Base-by-base conservation (phyloP, 2,329 filamentous ascomycete genomes). In the Beauveria bassiana region DNA sequence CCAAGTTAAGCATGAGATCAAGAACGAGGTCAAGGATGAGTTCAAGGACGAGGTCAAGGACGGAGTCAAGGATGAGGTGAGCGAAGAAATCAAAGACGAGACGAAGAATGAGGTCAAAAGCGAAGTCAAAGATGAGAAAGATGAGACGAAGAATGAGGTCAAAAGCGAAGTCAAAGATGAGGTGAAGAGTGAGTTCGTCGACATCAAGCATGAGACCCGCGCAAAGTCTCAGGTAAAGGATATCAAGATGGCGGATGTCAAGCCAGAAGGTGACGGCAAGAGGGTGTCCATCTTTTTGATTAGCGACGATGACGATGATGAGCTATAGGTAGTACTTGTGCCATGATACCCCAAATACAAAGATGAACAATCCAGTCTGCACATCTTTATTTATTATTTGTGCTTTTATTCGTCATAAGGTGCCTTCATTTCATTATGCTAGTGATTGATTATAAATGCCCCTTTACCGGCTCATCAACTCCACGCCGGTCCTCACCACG, bases 401-500 rank as follows among this genome's bases (percentile, higher is more conserved):
- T 24, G 8, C 1, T 50, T 40, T 49, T 42, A 26, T 26, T 50
- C n/a, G 26, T 59, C 56, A 43, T 51, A 31, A 26, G 4, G 42
- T 59, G 16, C 6, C 2, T 55, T 62, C 60, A 50, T 61, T 61
- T 40, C 26, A 61, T 61, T 16, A 38, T 38, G 34, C 12, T 16
- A 3, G 34, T 54, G n/a, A 50, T 53, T 54, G n/a, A 50, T 53
- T 53, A 49, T 46, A 28, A 28, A n/a, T n/a, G 4, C 20, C 43
- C 22, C 22, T 16, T 31, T 65, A 76, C 53, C 67, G 66, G 40
- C 72, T 68, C 75, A 77, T 78, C 67, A 98, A 76, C 72, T 96
- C 93, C 34, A 91, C 93, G 0, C 95, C 95, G 61, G 85, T 89
- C 64, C 95, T 82, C 47, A 99, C 85, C 5, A 96, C 90, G 1